Evolutionary conservation across 331 rosid species (phyloP).

Genomic region (Rosa hybrid): DNA sequence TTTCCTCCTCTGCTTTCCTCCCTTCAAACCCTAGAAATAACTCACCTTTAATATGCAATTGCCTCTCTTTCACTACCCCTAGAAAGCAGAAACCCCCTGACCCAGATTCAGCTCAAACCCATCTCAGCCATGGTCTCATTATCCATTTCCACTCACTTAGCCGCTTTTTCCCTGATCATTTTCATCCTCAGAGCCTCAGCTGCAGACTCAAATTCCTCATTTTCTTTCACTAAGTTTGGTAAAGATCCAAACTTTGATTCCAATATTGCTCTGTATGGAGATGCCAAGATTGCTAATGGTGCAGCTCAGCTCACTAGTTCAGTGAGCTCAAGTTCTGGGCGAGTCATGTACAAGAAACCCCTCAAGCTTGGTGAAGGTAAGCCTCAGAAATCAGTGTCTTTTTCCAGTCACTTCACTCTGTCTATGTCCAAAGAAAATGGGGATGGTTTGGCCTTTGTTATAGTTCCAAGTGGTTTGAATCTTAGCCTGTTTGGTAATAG

Average conservation of each 20-base stretch:
- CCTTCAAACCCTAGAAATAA: conserved; percentile 59
- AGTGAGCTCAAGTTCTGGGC: conserved; percentile 52
- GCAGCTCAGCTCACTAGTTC: conserved; percentile 54
- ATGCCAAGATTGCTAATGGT: conserved; percentile 58
- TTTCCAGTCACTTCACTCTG: conserved; percentile 70
- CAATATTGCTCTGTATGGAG: conserved; percentile 58
- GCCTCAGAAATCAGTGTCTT: conserved; percentile 56
- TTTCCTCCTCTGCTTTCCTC: conserved; percentile 47
- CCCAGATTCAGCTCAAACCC: conserved; percentile 53
- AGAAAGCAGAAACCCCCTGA: conserved; percentile 28
- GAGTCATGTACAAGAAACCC: conserved; percentile 61
- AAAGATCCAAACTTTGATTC: conserved; percentile 56
- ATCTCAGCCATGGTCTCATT: conserved; percentile 62
- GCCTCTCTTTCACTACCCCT: conserved; percentile 39
- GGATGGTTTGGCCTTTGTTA: conserved; percentile 67
- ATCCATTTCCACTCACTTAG: conserved; percentile 39
- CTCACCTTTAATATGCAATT: conserved; percentile 42
- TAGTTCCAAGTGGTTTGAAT: conserved; percentile 61
- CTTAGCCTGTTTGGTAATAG: conserved; percentile 45
- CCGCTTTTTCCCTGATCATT: conserved; percentile 35
- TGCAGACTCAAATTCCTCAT: conserved; percentile 47
- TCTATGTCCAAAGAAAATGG: conserved; percentile 49
- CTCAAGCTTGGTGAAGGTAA: conserved; percentile 62
- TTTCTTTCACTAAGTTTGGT: conserved; percentile 60
- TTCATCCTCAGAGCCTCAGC: conserved; percentile 50